Evolutionary conservation across 2,329 filamentous ascomycete species (phyloP).

Genomic region (Aspergillus awamori): DNA sequence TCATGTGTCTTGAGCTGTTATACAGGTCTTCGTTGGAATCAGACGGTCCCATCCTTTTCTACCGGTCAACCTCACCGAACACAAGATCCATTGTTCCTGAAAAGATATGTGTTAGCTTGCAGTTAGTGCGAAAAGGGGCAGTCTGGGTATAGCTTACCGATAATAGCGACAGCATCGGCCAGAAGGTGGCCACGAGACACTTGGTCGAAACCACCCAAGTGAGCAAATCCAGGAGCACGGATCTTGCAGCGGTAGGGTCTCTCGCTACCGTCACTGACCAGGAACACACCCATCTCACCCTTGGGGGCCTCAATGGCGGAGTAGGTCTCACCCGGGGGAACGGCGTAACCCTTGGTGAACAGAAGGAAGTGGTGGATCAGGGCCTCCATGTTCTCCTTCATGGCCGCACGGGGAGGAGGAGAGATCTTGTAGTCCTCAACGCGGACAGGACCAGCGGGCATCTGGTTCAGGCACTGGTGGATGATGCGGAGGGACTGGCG

Average conservation of each 20-base stretch:
- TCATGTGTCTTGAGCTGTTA: conserved; percentile 14
- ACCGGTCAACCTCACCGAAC: conserved; percentile 71
- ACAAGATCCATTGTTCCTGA: conserved; percentile 77
- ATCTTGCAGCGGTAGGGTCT: conserved; percentile 98
- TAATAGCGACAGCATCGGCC: conserved; percentile 95
- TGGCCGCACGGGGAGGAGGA: conserved; percentile 90
- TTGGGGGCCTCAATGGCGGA: conserved; percentile 98
- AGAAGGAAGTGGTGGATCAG: conserved; percentile 99
- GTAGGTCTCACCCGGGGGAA: conserved; percentile 97
- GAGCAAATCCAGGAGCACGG: conserved; percentile 92
- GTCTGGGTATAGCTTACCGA: conserved; percentile 53
- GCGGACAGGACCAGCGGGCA: conserved; percentile 90
- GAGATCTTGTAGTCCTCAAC: conserved; percentile 99
- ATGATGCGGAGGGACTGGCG: conserved; percentile 97
- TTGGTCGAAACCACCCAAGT: conserved; percentile 92
- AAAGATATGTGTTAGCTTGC: conserved; percentile 14
- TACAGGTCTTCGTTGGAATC: conserved; percentile 21
- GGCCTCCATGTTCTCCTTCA: conserved; percentile 99
- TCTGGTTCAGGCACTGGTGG: conserved; percentile 98
- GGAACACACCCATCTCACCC: conserved; percentile 97
- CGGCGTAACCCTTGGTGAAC: conserved; percentile 97
- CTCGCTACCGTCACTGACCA: conserved; percentile 95
- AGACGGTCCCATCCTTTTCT: conserved; percentile 27
- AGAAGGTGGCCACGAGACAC: conserved; percentile 88
- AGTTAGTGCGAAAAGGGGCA: too few species aligned